Evolutionary conservation across 1,139 yeast species (phyloP).

Genomic region (Yamadazyma mexicana): DNA sequence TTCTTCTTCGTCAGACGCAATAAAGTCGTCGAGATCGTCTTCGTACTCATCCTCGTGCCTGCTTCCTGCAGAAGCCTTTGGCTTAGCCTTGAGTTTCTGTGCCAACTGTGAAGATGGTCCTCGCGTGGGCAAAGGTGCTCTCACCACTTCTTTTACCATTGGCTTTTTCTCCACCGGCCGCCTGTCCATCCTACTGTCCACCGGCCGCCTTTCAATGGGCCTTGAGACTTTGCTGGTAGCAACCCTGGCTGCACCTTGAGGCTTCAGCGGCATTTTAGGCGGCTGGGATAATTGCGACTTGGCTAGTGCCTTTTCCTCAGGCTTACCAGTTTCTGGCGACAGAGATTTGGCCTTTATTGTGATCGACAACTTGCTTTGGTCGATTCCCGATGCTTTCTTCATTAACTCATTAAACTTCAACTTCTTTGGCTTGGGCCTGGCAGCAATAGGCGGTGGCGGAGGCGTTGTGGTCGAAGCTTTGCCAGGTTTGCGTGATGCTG

Average conservation of each 20-base stretch:
- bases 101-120: conserved; percentile 23
- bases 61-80: conserved; percentile 1
- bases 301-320: too few species aligned
- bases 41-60: conserved; percentile 19
- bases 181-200: too few species aligned
- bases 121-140: conserved; percentile 28
- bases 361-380: conserved; percentile 40
- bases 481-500: background rate
- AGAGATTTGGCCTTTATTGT: conserved; percentile 32
- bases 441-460: conserved; percentile 6
- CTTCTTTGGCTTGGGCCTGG: conserved; percentile 36
- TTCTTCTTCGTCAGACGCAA: conserved; percentile 60
- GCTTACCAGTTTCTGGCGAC: conserved; percentile 27
- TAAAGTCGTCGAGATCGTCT: conserved; percentile 49
- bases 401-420: conserved; percentile 65
- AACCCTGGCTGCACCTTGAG: too few species aligned
- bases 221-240: too few species aligned
- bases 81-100: conserved; percentile 22
- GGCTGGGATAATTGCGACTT: too few species aligned
- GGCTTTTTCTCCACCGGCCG: too few species aligned
- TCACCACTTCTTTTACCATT: background rate
- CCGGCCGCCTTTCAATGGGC: too few species aligned
- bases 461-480: conserved; percentile 11
- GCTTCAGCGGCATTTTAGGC: too few species aligned
- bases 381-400: conserved; percentile 67